These are phyloP conservation scores for Fusarium sororula DNA, from an alignment of 2,329 filamentous ascomycete genomes.

Conservation along the genomic window DNA sequence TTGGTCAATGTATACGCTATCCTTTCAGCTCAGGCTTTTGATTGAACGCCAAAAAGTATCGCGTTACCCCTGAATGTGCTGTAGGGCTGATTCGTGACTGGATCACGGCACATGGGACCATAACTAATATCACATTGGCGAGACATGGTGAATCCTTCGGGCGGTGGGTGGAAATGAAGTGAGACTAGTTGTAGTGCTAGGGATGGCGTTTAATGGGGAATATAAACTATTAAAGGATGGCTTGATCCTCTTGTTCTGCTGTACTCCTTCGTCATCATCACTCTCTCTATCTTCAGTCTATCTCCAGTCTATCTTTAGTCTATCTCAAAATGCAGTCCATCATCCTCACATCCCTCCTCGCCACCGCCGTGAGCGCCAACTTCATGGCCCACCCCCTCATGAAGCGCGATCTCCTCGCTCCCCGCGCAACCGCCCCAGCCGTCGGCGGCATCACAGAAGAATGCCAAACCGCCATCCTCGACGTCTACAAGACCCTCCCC, in stretches of 20 bases:
- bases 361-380: slow-evolving; percentile 40
- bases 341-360: slow-evolving; percentile 40
- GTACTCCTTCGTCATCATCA: neutral
- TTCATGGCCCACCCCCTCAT: slow-evolving; percentile 44
- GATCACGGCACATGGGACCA: neutral
- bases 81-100: slow-evolving; percentile 14
- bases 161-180: slow-evolving; percentile 24
- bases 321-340: slow-evolving; percentile 43
- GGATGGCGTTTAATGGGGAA: neutral
- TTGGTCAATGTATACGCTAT: neutral
- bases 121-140: neutral
- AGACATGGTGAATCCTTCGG: neutral
- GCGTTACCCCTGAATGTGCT: neutral
- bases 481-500: slow-evolving; percentile 41
- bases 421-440: slow-evolving; percentile 37
- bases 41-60: neutral
- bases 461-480: slow-evolving; percentile 40
- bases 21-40: neutral
- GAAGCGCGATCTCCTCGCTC: slow-evolving; percentile 38
- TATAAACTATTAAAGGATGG: slow-evolving; percentile 5
- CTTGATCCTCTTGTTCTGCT: neutral
- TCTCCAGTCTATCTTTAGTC: neutral
- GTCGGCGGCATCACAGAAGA: slow-evolving; percentile 10
- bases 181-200: neutral
- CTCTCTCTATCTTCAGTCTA: neutral